These are phyloP conservation scores for Lentinula edodes DNA, from an alignment of 768 basidiomycete genomes.

Conservation along the genomic window DNA sequence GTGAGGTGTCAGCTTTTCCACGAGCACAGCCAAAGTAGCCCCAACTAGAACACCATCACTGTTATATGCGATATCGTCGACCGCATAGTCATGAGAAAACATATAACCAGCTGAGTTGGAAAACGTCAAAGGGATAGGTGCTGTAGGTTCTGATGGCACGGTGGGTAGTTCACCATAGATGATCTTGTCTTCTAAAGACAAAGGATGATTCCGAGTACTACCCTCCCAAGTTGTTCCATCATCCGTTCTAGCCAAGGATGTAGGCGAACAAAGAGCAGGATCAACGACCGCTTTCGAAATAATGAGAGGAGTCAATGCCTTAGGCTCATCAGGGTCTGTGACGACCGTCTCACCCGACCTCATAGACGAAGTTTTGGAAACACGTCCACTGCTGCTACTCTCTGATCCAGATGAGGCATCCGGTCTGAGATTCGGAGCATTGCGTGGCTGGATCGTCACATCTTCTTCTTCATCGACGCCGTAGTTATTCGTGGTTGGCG, in stretches of 20 bases:
- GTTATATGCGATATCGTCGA: conserved; percentile 87
- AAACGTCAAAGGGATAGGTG: conserved; percentile 29
- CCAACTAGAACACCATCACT: conserved; percentile 86
- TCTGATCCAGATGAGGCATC: conserved; percentile 48
- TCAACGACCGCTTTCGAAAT: conserved; percentile 28
- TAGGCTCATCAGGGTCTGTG: conserved; percentile 44
- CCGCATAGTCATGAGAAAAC: conserved; percentile 71
- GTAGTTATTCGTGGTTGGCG: conserved; percentile 30
- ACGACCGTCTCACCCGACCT: conserved; percentile 43
- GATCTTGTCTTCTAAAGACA: conserved; percentile 48
- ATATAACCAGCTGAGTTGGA: conserved; percentile 46
- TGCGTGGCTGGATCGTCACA: conserved; percentile 40
- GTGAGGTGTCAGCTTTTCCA: conserved; percentile 98
- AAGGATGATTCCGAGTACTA: conserved; percentile 28
- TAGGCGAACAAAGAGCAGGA: conserved; percentile 45
- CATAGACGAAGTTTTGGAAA: conserved; percentile 42
- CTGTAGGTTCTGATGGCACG: conserved; percentile 33
- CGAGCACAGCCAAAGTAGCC: conserved; percentile 80
- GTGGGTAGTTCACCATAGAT: conserved; percentile 46
- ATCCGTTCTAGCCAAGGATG: conserved; percentile 43
- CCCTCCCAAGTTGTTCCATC: conserved; percentile 60
- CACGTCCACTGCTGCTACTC: conserved; percentile 38
- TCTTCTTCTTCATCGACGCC: conserved; percentile 44
- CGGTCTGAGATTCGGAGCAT: conserved; percentile 8
- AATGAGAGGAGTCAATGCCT: conserved; percentile 25